Percentiles rank a stretch among this genome's conserved stretches.
phyloP scores from a whole-genome alignment of 176 grass and related monocot genomes.

The Oryza glaberrima region DNA sequence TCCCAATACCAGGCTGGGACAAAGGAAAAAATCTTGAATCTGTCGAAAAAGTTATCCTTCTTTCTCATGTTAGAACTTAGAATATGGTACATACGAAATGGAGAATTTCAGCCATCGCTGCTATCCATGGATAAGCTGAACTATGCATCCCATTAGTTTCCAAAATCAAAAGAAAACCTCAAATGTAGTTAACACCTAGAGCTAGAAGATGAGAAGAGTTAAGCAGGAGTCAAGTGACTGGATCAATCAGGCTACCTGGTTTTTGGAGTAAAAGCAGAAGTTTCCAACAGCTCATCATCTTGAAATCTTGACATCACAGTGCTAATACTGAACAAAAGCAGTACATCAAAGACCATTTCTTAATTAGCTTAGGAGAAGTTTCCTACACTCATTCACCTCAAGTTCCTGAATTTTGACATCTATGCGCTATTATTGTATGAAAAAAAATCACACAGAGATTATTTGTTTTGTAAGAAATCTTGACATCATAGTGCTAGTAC shows the following conservation, averaged over 20 bases:
- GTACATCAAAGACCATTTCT: neutral
- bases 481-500: neutral
- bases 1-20: neutral
- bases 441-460: constrained; percentile 7
- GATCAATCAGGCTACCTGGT: constrained; percentile 1
- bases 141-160: neutral
- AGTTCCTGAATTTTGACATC: constrained; percentile 9
- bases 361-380: constrained; percentile 9
- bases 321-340: neutral
- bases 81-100: neutral
- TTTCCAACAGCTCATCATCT: neutral
- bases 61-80: neutral
- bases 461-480: neutral
- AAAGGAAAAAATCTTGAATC: neutral
- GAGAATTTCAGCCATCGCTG: neutral
- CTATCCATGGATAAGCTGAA: constrained; percentile 21
- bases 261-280: neutral
- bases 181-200: constrained; percentile 1
- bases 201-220: constrained; percentile 13
- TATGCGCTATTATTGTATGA: neutral
- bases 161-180: neutral
- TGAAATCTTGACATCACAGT: neutral
- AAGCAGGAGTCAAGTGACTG: neutral
- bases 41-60: neutral
- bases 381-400: neutral